Evolutionary conservation across 1,139 yeast species (phyloP).

Genomic region (Magnusiomyces suaveolens): DNA sequence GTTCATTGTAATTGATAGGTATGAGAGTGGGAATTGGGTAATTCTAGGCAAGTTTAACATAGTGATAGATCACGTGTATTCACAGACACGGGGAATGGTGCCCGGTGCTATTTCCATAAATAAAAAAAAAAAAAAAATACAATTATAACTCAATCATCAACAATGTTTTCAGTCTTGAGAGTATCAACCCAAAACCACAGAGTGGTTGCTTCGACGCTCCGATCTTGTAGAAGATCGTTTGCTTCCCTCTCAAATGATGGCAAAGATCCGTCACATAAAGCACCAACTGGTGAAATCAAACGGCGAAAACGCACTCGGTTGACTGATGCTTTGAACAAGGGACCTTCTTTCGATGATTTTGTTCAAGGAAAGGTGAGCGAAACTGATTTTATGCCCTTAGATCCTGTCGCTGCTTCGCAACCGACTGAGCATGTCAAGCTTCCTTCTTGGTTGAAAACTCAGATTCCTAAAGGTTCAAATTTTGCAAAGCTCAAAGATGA

Average conservation of each 20-base stretch:
- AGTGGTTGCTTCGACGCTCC: too few species aligned
- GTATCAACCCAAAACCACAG: too few species aligned
- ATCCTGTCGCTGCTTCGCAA: conserved; percentile 32
- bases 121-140: too few species aligned
- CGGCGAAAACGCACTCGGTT: conserved; percentile 48
- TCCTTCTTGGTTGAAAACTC: conserved; percentile 91
- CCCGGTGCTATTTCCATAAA: too few species aligned
- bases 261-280: neutral
- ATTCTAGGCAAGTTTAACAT: too few species aligned
- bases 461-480: conserved; percentile 85
- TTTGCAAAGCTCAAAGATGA: conserved; percentile 76
- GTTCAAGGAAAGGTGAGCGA: conserved; percentile 64
- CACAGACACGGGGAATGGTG: too few species aligned
- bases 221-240: too few species aligned
- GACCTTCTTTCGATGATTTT: conserved; percentile 93
- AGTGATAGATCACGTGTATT: too few species aligned
- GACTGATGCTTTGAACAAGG: conserved; percentile 63
- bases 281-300: neutral
- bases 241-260: neutral
- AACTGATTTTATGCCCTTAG: conserved; percentile 37
- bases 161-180: too few species aligned
- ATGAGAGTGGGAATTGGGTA: too few species aligned
- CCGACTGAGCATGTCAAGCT: conserved; percentile 61
- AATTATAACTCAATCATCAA: too few species aligned
- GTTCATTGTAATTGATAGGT: neutral